Conservation (phyloP, 768 basidiomycete genomes). For the Dioszegia crocea region DNA sequence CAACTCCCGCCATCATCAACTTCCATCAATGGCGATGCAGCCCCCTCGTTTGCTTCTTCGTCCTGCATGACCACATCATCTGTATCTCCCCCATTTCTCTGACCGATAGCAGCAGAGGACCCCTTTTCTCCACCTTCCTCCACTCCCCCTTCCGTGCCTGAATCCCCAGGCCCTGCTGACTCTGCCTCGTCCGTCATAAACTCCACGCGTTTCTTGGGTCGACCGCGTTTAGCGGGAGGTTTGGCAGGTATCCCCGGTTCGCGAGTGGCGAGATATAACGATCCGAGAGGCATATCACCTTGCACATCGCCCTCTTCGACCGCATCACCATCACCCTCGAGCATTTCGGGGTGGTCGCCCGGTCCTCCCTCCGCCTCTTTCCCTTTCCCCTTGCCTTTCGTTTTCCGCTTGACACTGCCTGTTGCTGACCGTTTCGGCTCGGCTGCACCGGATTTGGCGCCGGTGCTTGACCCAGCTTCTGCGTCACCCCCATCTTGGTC, state of each 20-base stretch:
- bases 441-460: background rate
- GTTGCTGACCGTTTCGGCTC: background rate
- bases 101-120: too few species aligned
- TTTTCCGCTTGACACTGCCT: background rate
- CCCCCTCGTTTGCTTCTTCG: background rate
- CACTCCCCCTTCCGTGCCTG: background rate
- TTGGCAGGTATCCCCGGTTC: background rate
- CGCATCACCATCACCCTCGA: background rate
- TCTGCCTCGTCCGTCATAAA: background rate
- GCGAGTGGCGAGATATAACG: background rate
- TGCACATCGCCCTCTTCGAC: background rate
- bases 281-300: background rate
- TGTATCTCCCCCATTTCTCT: background rate
- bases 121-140: too few species aligned
- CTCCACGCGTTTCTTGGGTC: background rate
- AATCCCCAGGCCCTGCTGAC: background rate
- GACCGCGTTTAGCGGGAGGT: background rate
- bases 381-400: background rate
- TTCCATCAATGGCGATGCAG: background rate
- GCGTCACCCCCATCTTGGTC: background rate
- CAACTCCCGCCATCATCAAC: background rate
- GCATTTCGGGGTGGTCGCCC: background rate
- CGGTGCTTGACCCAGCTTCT: background rate
- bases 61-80: constrained; percentile 1
- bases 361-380: background rate